Conservation (phyloP, 2,329 filamentous ascomycete species). For the Exophiala sp. region DNA sequence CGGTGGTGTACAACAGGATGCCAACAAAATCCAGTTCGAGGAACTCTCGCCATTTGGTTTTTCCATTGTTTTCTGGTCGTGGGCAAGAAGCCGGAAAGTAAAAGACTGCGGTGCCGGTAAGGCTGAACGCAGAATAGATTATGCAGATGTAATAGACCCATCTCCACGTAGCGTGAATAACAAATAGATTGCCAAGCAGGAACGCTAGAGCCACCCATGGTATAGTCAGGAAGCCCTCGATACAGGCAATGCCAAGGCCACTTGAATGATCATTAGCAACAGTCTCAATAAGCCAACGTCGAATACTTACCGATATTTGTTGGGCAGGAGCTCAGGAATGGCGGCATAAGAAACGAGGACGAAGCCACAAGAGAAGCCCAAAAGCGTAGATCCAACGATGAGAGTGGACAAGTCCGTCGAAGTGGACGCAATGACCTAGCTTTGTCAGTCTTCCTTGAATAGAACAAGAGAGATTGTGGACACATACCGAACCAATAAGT, state of each 20-base stretch:
- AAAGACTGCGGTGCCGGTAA: constrained; percentile 40
- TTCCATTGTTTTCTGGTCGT: constrained; percentile 31
- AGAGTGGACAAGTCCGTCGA: constrained; percentile 36
- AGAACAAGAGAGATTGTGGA: no score
- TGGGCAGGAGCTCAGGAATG: constrained; percentile 38
- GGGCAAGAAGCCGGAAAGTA: constrained; percentile 50
- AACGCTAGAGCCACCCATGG: constrained; percentile 38
- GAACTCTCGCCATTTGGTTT: constrained; percentile 35
- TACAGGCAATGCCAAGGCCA: constrained; percentile 29
- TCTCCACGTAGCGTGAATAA: constrained; percentile 47
- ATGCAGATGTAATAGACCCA: constrained; percentile 43
- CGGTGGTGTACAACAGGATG: constrained; percentile 41
- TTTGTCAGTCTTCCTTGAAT: no score
- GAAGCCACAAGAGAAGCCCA: constrained; percentile 38
- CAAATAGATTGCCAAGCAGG: constrained; percentile 45
- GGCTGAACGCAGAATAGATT: constrained; percentile 1
- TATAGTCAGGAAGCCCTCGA: constrained; percentile 37
- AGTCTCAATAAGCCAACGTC: no score
- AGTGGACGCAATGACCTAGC: constrained; percentile 34
- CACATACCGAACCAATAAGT: constrained; percentile 33
- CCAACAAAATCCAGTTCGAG: constrained; percentile 47
- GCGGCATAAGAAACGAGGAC: constrained; percentile 36
- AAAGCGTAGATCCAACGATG: constrained; percentile 34
- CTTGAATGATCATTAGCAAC: constrained; percentile 30
- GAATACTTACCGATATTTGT: constrained; percentile 34